A percentile compares a stretch with the other conserved stretches of the same genome.
Conservation (phyloP, 2,329 filamentous ascomycete genomes). For the Pseudogymnoascus sp. region DNA sequence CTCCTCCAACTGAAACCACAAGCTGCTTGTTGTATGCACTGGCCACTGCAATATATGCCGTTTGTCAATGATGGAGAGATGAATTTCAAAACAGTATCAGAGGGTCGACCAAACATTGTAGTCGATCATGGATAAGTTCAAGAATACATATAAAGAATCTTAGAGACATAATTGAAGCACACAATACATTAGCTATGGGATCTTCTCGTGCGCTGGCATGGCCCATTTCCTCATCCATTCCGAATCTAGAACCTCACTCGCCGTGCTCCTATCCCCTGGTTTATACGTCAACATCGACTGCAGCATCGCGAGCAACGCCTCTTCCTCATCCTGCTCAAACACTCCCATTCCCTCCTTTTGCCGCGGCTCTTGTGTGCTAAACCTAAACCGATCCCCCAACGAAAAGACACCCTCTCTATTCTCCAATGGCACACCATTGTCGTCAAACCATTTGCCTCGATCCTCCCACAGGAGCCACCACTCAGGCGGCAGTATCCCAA, state of each 20-base stretch:
- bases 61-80: too few species aligned
- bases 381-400: not conserved
- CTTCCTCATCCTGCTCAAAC: constrained; percentile 8
- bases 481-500: constrained; percentile 15
- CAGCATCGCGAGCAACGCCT: constrained; percentile 6
- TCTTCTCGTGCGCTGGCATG: not conserved
- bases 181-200: not conserved
- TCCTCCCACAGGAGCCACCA: constrained; percentile 16
- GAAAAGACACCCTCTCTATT: not conserved
- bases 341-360: not conserved
- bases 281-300: constrained; percentile 10
- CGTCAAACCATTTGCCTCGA: constrained; percentile 8
- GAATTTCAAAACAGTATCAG: too few species aligned
- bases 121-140: too few species aligned
- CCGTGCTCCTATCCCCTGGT: not conserved
- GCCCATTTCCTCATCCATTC: constrained; percentile 8
- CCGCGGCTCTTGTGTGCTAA: not conserved
- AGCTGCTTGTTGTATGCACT: too few species aligned
- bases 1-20: too few species aligned
- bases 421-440: constrained; percentile 7
- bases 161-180: too few species aligned
- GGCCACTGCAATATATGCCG: too few species aligned
- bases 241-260: not conserved
- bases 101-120: too few species aligned
- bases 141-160: too few species aligned